Evolutionary conservation across 2,329 filamentous ascomycete species (phyloP).

Genomic region (Exophiala sideris): DNA sequence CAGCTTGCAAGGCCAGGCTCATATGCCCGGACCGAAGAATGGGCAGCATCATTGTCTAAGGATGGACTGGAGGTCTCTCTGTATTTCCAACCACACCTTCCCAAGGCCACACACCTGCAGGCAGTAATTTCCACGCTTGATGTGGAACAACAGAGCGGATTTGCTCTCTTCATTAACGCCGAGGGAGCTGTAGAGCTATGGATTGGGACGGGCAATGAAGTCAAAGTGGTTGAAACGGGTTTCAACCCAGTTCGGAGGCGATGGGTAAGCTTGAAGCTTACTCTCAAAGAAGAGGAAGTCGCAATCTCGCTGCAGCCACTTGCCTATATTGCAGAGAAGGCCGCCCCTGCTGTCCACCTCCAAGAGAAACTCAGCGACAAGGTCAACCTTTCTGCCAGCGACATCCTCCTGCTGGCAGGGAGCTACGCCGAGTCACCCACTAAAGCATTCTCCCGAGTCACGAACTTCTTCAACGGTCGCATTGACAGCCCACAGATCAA

Average conservation of each 20-base stretch:
- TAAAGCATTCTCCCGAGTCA: not conserved
- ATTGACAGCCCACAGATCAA: not conserved
- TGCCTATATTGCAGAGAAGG: conserved; percentile 6
- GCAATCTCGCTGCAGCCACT: not conserved
- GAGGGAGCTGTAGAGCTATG: not conserved
- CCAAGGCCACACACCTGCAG: conserved; percentile 1
- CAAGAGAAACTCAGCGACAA: not conserved
- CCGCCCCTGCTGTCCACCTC: not conserved
- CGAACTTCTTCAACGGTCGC: conserved; percentile 7
- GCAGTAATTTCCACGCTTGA: conserved; percentile 6
- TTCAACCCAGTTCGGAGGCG: not conserved
- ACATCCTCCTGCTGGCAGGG: not conserved
- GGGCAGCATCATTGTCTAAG: not conserved
- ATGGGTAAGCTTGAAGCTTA: conserved; percentile 1
- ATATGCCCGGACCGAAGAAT: conserved; percentile 6
- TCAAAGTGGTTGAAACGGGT: conserved; percentile 1
- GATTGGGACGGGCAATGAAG: not conserved
- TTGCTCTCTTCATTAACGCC: conserved; percentile 1
- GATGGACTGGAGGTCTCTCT: not conserved
- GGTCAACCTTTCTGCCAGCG: not conserved
- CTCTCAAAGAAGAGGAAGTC: not conserved
- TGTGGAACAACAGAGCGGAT: not conserved
- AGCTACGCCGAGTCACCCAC: conserved; percentile 1
- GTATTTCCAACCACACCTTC: conserved; percentile 5
- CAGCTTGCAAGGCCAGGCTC: conserved; percentile 16